Base-by-base conservation (phyloP, 495 filamentous ascomycete species). In the Zalerion maritima region DNA sequence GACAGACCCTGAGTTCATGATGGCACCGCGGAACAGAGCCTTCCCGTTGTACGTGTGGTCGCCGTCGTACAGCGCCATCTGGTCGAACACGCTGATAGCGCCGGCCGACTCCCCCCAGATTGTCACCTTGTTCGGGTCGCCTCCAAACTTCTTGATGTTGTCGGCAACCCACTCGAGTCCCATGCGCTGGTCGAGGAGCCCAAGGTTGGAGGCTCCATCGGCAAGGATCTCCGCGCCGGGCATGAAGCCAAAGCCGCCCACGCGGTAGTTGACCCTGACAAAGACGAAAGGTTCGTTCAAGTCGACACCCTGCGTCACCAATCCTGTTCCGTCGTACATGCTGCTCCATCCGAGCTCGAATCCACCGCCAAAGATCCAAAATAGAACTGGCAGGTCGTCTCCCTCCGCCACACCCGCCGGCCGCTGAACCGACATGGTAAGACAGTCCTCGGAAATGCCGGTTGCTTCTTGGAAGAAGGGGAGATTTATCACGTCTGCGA, bases 21-120 rank as follows among this genome's bases (percentile, higher is more conserved):
- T 82, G 16, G 55, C 78, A 10, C 53, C 75, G 21, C 69, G 68
- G 65, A 84, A 84, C 0, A 82, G 57, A 1, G 68, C 62, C 35
- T 73, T 68, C 19, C 69, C 74, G 6, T 79, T 80, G 54, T 81
- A 81, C 0, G 47, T 72, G 48, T 71, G 66, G 43, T 82, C 49
- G 6, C 79, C 78, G 41, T 69, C 64, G 43, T 78, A 79, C 12
- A 81, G 50, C 3, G 65, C 50, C 64, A 78, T 75, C 34, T 81
- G 78, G 42, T 79, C 62, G 24, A 72, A 65, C 12, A 83, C 75
- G 4, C 73, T 79, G 36, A 79, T 80, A 9, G 71, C 59, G 3
- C 79, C 80, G 1, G 78, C 77, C 2, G 70, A 78, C 42, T 81
- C 73, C 22, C 76, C 78, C 68, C 75, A 80, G 30, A 81, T 75